phyloP scores from a whole-genome alignment of 768 basidiomycete species.

The Panaeolus cyanescens region DNA sequence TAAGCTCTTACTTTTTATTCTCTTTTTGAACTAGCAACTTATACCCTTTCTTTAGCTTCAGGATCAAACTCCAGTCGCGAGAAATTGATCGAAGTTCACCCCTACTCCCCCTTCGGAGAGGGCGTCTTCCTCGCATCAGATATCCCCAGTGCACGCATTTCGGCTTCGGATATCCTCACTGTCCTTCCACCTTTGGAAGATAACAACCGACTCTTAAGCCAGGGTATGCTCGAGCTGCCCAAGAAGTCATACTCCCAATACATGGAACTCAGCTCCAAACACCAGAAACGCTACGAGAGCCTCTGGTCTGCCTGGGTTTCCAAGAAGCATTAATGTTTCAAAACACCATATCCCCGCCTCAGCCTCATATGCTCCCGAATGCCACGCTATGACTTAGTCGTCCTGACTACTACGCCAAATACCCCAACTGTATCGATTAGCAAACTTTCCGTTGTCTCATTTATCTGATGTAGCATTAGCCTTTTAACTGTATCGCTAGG shows the following conservation, averaged over 20 bases:
- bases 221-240: slow-evolving; percentile 69
- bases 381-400: not conserved
- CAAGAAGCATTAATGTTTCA: slow-evolving; percentile 18
- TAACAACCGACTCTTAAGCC: slow-evolving; percentile 24
- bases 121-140: slow-evolving; percentile 64
- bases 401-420: not conserved
- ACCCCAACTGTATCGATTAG: no score
- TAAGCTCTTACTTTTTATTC: slow-evolving; percentile 22
- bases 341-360: not conserved
- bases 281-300: slow-evolving; percentile 57
- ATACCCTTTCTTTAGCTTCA: slow-evolving; percentile 40
- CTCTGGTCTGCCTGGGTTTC: slow-evolving; percentile 55
- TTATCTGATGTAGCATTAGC: no score
- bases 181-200: slow-evolving; percentile 50
- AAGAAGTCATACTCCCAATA: slow-evolving; percentile 60
- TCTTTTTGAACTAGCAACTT: not conserved
- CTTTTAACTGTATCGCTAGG: no score
- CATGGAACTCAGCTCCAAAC: slow-evolving; percentile 50
- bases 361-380: not conserved
- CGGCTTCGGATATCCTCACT: slow-evolving; percentile 56
- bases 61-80: slow-evolving; percentile 58
- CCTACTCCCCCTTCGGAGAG: slow-evolving; percentile 64
- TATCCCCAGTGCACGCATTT: slow-evolving; percentile 64
- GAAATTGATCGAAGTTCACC: slow-evolving; percentile 65
- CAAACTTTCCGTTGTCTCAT: no score